Evolutionary conservation across 2,329 filamentous ascomycete species (phyloP).

Genomic region (Microsporum canis): DNA sequence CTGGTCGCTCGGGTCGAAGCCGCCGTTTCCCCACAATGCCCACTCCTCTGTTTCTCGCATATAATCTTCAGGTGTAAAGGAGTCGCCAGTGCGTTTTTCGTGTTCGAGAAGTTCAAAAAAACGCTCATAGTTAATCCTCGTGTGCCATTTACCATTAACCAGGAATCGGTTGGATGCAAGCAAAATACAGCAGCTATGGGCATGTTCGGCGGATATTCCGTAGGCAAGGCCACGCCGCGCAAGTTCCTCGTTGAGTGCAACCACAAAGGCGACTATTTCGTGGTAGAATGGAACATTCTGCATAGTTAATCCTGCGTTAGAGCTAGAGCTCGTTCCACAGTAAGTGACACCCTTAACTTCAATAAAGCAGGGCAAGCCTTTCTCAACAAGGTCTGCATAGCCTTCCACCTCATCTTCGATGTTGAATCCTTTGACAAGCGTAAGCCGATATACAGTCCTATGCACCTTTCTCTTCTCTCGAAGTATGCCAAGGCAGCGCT

Average conservation of each 20-base stretch:
- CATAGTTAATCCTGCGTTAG: conserved; percentile 85
- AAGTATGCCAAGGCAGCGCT: conserved; percentile 78
- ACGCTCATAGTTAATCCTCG: conserved; percentile 74
- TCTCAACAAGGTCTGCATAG: conserved; percentile 79
- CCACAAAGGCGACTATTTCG: conserved; percentile 75
- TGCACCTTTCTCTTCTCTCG: conserved; percentile 72
- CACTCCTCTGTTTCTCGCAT: conserved; percentile 83
- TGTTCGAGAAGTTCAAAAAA: conserved; percentile 80
- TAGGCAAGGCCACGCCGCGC: conserved; percentile 62
- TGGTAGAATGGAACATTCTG: conserved; percentile 93
- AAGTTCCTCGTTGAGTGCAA: conserved; percentile 59
- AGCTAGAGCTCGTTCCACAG: conserved; percentile 79
- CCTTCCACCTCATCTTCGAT: conserved; percentile 85
- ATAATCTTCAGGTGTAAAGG: conserved; percentile 84
- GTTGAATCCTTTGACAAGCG: conserved; percentile 96
- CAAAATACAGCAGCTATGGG: conserved; percentile 85
- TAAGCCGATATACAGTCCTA: conserved; percentile 87
- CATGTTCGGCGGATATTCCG: conserved; percentile 88
- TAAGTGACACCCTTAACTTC: conserved; percentile 96
- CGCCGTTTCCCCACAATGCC: conserved; percentile 89
- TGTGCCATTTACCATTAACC: conserved; percentile 73
- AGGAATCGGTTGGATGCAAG: conserved; percentile 73
- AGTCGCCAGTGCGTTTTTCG: conserved; percentile 42
- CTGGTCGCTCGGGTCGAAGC: conserved; percentile 83
- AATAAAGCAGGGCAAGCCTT: conserved; percentile 78